phyloP scores from a whole-genome alignment of 495 filamentous ascomycete genomes.

The Cryomyces antarcticus region DNA sequence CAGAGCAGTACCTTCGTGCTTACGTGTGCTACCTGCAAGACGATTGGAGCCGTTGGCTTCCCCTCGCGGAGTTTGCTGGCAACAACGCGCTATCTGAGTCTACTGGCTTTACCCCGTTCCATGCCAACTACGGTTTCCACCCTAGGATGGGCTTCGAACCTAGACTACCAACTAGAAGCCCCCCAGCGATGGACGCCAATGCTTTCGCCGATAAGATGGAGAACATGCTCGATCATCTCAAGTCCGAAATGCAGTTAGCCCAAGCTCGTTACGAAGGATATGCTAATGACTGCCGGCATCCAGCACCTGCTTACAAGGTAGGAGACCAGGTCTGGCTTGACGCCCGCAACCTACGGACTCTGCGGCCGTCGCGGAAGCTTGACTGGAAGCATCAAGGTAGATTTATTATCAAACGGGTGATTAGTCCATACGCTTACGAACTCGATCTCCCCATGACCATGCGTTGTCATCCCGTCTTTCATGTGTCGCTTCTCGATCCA shows the following conservation, averaged over 20 bases:
- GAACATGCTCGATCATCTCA: background rate
- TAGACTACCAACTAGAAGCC: background rate
- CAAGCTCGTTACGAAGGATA: background rate
- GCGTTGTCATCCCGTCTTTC: background rate
- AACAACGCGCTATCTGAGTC: background rate
- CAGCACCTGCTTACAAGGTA: background rate
- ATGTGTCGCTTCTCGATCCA: background rate
- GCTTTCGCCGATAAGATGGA: background rate
- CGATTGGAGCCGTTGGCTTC: conserved; percentile 1
- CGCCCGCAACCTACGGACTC: background rate
- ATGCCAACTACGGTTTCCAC: background rate
- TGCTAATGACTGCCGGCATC: background rate
- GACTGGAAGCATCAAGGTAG: background rate
- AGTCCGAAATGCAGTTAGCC: background rate
- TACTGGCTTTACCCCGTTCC: background rate
- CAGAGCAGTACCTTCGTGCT: background rate
- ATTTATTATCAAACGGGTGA: background rate
- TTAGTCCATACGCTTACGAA: background rate
- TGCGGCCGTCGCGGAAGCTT: background rate
- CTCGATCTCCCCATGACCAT: background rate
- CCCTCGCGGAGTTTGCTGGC: background rate
- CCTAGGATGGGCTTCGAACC: background rate
- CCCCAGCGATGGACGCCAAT: background rate
- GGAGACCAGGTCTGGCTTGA: background rate
- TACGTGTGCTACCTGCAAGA: conserved; percentile 1